These are phyloP conservation scores for Aspergillus japonicus DNA, from an alignment of 2,329 filamentous ascomycete species.

Conservation along the genomic window DNA sequence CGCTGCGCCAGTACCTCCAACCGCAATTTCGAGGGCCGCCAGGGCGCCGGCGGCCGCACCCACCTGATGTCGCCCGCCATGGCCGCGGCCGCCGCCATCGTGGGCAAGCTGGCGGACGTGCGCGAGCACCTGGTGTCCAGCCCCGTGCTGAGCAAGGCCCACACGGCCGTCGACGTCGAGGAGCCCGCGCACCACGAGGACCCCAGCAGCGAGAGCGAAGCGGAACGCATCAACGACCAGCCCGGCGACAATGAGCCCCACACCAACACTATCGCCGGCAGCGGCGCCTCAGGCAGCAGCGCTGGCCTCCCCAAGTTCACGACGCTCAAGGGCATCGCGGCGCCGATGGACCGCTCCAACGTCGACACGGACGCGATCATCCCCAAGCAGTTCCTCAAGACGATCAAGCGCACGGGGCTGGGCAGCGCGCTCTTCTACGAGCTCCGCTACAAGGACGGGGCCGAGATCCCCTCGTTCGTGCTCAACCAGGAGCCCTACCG, in stretches of 20 bases:
- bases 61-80: constrained; percentile 97
- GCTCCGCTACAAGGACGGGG: constrained; percentile 74
- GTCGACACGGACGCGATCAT: constrained; percentile 99
- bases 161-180: constrained; percentile 59
- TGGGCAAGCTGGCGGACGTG: constrained; percentile 88
- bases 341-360: constrained; percentile 82
- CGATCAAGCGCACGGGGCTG: constrained; percentile 95
- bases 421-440: constrained; percentile 83
- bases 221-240: constrained; percentile 62
- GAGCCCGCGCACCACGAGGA: constrained; percentile 55
- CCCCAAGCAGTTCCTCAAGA: constrained; percentile 98
- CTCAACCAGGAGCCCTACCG: constrained; percentile 90
- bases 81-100: constrained; percentile 87
- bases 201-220: constrained; percentile 59
- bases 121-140: constrained; percentile 65
- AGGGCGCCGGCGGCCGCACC: constrained; percentile 86
- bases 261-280: constrained; percentile 56
- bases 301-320: constrained; percentile 81
- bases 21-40: constrained; percentile 94
- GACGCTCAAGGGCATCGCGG: constrained; percentile 79
- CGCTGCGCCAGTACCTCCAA: constrained; percentile 95
- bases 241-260: constrained; percentile 64
- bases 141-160: constrained; percentile 50
- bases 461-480: constrained; percentile 76
- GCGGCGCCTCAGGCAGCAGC: constrained; percentile 38